Percentiles rank a stretch among this genome's conserved stretches.
Evolutionary conservation across 208 protist genomes (phyloP).

Genomic region (Trypanosoma caninum): DNA sequence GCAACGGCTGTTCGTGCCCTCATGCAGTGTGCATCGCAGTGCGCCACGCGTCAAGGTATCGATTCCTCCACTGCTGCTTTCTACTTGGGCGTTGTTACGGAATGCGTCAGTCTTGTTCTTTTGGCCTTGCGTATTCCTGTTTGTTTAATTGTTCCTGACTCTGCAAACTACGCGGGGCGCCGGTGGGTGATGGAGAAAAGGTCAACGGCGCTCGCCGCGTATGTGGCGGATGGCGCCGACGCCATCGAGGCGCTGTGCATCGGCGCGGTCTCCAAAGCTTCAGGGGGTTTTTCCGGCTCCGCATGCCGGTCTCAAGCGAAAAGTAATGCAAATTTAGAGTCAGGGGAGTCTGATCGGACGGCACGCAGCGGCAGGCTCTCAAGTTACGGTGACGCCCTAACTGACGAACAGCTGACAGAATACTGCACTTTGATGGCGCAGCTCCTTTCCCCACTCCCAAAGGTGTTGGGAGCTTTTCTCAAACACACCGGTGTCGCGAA

Average conservation of each 20-base stretch:
- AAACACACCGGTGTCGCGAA: background rate
- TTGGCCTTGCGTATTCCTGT: constrained; percentile 20
- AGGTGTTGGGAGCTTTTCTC: constrained; percentile 34
- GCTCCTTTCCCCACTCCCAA: constrained; percentile 67
- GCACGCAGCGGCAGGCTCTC: background rate
- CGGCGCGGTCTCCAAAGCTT: constrained; percentile 1
- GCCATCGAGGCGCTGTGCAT: constrained; percentile 12
- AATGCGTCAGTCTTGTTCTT: constrained; percentile 36
- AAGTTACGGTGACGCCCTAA: constrained; percentile 1
- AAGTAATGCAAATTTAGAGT: background rate
- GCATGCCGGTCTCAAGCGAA: background rate
- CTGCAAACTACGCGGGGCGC: constrained; percentile 25
- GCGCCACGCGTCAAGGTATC: constrained; percentile 17
- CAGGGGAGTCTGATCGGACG: constrained; percentile 3
- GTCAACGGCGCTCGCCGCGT: constrained; percentile 1
- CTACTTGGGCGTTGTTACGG: constrained; percentile 23
- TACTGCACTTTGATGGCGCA: constrained; percentile 56
- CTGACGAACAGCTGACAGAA: constrained; percentile 68
- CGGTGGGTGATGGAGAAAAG: constrained; percentile 22
- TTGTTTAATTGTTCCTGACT: constrained; percentile 27
- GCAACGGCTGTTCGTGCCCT: constrained; percentile 49
- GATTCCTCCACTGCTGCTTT: background rate
- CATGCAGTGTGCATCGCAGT: constrained; percentile 49
- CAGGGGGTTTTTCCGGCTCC: constrained; percentile 1
- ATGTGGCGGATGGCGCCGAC: background rate